These are phyloP conservation scores for Agaricales sp. DNA, from an alignment of 1,284 basidiomycete species.

Conservation along the genomic window DNA sequence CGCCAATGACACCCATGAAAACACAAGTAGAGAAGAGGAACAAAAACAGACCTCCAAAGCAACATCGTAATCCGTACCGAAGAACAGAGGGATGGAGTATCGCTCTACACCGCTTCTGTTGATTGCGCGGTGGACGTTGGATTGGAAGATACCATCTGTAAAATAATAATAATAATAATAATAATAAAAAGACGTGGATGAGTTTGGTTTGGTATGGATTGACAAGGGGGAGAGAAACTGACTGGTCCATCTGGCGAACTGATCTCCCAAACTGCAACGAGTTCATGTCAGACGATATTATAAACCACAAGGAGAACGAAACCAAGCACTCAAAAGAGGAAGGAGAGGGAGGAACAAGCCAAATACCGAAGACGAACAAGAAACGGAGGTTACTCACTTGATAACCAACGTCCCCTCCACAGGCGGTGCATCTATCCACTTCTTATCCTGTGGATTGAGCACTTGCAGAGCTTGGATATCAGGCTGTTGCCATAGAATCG, in stretches of 20 bases:
- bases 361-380: background rate
- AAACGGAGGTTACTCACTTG: slow-evolving; percentile 36
- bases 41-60: slow-evolving; percentile 36
- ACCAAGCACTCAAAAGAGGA: background rate
- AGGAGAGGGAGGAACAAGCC: background rate
- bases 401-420: slow-evolving; percentile 54
- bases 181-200: background rate
- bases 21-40: background rate
- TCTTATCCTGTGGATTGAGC: slow-evolving; percentile 41
- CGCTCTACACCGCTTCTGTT: slow-evolving; percentile 50
- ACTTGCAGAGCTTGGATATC: slow-evolving; percentile 60
- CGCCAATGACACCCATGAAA: background rate
- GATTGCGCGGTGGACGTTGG: slow-evolving; percentile 66
- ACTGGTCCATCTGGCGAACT: slow-evolving; percentile 74
- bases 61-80: slow-evolving; percentile 57
- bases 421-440: slow-evolving; percentile 58
- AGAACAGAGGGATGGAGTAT: slow-evolving; percentile 64
- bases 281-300: too few species aligned
- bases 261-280: slow-evolving; percentile 53
- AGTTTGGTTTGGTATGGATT: background rate
- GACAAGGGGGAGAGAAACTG: slow-evolving; percentile 14
- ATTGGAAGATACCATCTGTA: slow-evolving; percentile 74
- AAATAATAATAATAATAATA: slow-evolving; percentile 3
- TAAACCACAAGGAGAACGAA: slow-evolving; percentile 1
- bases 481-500: slow-evolving; percentile 61